Evolutionary conservation across 257 asterid genomes (phyloP), one percentile per base, ranked within the genome.

Genomic region (Asclepias syriaca): DNA sequence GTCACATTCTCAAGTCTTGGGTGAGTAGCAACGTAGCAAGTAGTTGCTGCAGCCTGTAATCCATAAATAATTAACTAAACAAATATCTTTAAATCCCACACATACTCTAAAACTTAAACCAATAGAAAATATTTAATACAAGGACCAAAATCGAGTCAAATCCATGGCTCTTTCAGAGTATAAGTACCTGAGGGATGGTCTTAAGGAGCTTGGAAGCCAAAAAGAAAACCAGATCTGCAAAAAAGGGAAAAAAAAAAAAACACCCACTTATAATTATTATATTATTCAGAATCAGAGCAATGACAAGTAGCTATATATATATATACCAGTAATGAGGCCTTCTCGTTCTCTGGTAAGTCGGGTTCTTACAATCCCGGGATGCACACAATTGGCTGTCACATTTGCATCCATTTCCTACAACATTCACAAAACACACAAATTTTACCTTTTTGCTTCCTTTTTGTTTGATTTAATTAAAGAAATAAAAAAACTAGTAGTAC

Each of bases 311-410:
- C 15, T 12, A 49, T 2, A 49, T 15, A 7, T n/a, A n/a, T 34
- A 34, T 34, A 4, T 34, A 34, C 39, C 98, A 11, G 96, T 90
- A 70, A 90, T 40, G 24, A 90, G 78, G 79, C 98, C 99, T 76
- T 95, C 98, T 24, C 98, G 90, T 74, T 95, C 99, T 74, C 98
- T 74, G 21, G 97, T 95, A 70, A 95, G 96, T 50, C 94, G 63
- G n/a, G 99, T 95, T 81, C 99, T 86, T 54, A 88, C 98, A 64
- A 95, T 89, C 56, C 99, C 99, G 40, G 99, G 99, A 80, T 95
- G 96, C 63, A 92, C 99, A 77, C 96, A 92, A 71, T 95, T 95
- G 32, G 74, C 94, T 34, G 96, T 90, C 82, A 92, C 96, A 71
- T 92, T 88, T 75, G 97, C 92, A 71, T 78, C 86, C 95, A 83